A percentile compares a stretch with the other conserved stretches of the same genome.
Conservation (phyloP, 208 protist species). For the Leishmania tarentolae region DNA sequence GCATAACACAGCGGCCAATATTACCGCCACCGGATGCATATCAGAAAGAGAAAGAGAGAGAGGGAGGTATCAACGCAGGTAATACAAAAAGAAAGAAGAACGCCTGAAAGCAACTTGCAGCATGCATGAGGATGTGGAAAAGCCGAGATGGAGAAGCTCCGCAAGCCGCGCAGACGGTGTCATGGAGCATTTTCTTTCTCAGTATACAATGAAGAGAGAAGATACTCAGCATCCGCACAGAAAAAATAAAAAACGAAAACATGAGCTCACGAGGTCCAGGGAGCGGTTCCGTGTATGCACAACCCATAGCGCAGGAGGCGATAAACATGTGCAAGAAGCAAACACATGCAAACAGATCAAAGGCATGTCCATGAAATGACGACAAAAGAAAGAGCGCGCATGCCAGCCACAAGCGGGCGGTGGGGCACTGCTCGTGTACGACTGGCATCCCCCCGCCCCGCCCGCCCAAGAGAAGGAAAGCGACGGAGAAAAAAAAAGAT, state of each 20-base stretch:
- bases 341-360: not conserved
- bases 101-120: too few species aligned
- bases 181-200: not conserved
- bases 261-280: not conserved
- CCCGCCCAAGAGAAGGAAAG: too few species aligned
- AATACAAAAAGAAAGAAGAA: too few species aligned
- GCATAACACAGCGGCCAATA: not conserved
- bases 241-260: not conserved
- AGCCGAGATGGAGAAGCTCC: too few species aligned
- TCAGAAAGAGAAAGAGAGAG: not conserved
- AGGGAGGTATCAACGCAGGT: too few species aligned
- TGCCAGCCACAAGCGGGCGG: too few species aligned
- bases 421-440: too few species aligned
- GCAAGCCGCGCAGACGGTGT: not conserved
- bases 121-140: too few species aligned
- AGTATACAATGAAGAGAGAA: not conserved
- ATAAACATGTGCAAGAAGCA: not conserved
- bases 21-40: not conserved
- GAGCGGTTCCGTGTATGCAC: not conserved
- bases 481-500: too few species aligned
- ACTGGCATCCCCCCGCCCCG: too few species aligned
- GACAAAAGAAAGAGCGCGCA: too few species aligned
- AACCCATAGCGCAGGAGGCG: not conserved
- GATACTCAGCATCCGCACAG: not conserved
- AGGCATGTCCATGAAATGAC: too few species aligned